These are phyloP conservation scores for Xylaria arbuscula DNA, from an alignment of 2,329 filamentous ascomycete genomes.

Conservation along the genomic window DNA sequence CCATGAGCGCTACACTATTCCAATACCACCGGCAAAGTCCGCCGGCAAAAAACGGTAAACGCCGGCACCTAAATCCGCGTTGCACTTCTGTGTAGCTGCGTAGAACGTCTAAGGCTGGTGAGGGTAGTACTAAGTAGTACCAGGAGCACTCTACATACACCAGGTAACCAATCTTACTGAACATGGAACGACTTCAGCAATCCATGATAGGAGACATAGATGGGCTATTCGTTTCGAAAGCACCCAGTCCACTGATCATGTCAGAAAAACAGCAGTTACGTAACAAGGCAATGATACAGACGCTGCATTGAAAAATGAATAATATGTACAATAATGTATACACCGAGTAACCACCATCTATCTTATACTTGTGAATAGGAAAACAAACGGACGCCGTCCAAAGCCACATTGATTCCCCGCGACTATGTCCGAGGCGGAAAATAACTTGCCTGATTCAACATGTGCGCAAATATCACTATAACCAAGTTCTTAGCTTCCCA, in stretches of 20 bases:
- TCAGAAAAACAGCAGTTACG: not conserved
- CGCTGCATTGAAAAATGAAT: constrained; percentile 1
- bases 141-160: not conserved
- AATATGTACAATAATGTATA: constrained; percentile 35
- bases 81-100: too few relatives aligned
- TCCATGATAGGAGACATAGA: not conserved
- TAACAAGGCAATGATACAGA: constrained; percentile 9
- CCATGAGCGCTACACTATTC: too few relatives aligned
- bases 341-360: constrained; percentile 24
- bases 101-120: too few relatives aligned
- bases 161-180: not conserved
- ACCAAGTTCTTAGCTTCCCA: not conserved
- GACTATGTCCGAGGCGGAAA: constrained; percentile 2
- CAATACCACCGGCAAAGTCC: too few relatives aligned
- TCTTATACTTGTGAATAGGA: constrained; percentile 4
- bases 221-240: not conserved
- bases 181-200: not conserved
- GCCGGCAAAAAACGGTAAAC: too few relatives aligned
- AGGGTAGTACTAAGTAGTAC: not conserved
- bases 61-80: too few relatives aligned
- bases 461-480: constrained; percentile 4
- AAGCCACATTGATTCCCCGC: constrained; percentile 22
- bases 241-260: not conserved
- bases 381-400: constrained; percentile 12
- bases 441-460: constrained; percentile 8